These are phyloP conservation scores for Candida neerlandica DNA, from an alignment of 1,139 yeast genomes.

Conservation along the genomic window DNA sequence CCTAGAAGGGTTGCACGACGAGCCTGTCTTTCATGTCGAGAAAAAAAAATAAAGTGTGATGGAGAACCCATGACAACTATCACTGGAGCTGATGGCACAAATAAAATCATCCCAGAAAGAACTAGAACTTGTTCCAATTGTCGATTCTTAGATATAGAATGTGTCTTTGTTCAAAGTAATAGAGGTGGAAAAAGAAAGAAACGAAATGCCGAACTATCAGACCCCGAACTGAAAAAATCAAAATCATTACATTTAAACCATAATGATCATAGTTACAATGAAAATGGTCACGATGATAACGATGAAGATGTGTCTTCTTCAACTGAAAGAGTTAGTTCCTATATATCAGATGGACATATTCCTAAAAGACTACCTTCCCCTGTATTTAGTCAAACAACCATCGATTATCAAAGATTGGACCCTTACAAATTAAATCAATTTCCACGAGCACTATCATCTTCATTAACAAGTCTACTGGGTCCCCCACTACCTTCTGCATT, in stretches of 20 bases:
- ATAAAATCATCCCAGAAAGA: slow-evolving; percentile 20
- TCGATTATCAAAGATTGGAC: background rate
- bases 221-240: slow-evolving; percentile 5
- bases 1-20: slow-evolving; percentile 49
- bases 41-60: slow-evolving; percentile 64
- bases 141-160: slow-evolving; percentile 46
- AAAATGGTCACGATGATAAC: background rate
- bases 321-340: slow-evolving; percentile 13
- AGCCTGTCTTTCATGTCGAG: slow-evolving; percentile 65
- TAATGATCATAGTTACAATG: background rate
- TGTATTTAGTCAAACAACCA: slow-evolving; percentile 1
- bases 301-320: slow-evolving; percentile 5
- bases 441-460: background rate
- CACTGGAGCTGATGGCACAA: slow-evolving; percentile 19
- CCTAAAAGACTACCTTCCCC: slow-evolving; percentile 10
- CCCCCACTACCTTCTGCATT: background rate
- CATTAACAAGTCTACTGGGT: slow-evolving; percentile 1
- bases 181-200: slow-evolving; percentile 60
- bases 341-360: slow-evolving; percentile 10
- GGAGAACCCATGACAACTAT: slow-evolving; percentile 47
- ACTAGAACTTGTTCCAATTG: slow-evolving; percentile 52
- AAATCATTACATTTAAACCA: background rate
- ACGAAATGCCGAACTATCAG: slow-evolving; percentile 14
- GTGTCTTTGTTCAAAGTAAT: slow-evolving; percentile 60
- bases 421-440: slow-evolving; percentile 1